Base-by-base conservation (phyloP, 441 rosid genomes). In the Arabidopsis hybrid region DNA sequence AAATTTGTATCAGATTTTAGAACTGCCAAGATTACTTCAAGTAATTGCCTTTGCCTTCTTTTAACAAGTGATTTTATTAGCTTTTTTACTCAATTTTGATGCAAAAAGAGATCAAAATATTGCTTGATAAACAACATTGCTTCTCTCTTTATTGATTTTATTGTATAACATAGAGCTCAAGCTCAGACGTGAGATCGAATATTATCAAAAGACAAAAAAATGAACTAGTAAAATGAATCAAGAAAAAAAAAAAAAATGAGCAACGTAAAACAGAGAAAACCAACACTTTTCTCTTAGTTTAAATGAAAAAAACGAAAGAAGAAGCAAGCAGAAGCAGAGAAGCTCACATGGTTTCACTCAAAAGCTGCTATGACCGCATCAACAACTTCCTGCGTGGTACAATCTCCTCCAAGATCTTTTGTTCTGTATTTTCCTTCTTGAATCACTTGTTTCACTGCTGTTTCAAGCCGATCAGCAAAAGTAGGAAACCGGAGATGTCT, bases 401-500 rank as follows among this genome's bases (percentile, higher is more conserved):
- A 86, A 68, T 50, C 56, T 40, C 98, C 98, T 40, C 97, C 99
- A 4, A 95, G 87, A 78, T 95, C 99, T 76, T 91, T 91, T 1
- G 99, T 92, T 76, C 85, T 79, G 74, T 45, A 84, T 78, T 83
- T 84, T 10, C 97, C 97, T 61, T 89, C 93, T 8, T 18, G 68
- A 52, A 95, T 92, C 70, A 89, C 96, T 9, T 77, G 83, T 73
- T 88, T 82, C 79, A 95, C 99, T 0, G 99, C 98, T 1, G 87
- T 86, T 61, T 95, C 99, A 49, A 95, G 82, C 76, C 96, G 78
- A 70, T 95, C 95, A 9, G 98, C 97, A 38, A 95, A 95, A 21
- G 91, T 81, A 18, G 99, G 98, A 66, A 92, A 95, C 82, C 87
- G 93, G 59, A 95, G 95, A 78, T 95, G 99, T 67, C 93, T 85